Evolutionary conservation across 345 rosid genomes (phyloP), one percentile per base, ranked within the genome.

Genomic region (Citrus mangshanensis): DNA sequence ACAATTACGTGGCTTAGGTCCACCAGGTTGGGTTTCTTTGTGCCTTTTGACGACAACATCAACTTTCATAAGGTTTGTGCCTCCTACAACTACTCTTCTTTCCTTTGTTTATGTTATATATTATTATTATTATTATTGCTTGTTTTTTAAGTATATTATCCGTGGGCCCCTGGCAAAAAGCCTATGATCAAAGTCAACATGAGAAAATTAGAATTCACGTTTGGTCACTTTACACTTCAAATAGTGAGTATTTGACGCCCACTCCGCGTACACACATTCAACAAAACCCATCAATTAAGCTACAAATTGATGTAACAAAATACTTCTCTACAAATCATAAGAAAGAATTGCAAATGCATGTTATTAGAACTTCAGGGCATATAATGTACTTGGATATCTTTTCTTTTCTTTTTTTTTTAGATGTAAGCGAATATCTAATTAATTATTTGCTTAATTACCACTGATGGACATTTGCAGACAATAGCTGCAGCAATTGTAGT

Each of bases 31-130:
- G 90, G 95, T 68, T 84, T 70, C 87, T 78, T 88, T 51, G 87
- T 96, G 73, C 99, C 99, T 59, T 96, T 96, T 70, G 99, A 96
- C 83, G 98, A 96, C 87, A 96, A 96, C 79, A 94, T 94, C 92
- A 96, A 94, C 88, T 94, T 96, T 73, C 99, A 96, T 89, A 94
- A 96, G 98, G 99, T 96, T 73, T 65, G 37, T 30, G 4, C 24
- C 19, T 25, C 24, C 30, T 13, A 1, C 40, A 1, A 27, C 49
- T 35, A 6, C 28, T 64, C 54, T 7, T 25, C 24, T 7, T n/a
- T 40, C 5, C 5, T 56, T 66, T 19, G 54, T 58, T 63, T 46
- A 0, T 46, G 14, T 46, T 3, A 42, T 12, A 42, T 42, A 68
- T 55, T 34, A 76, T 46, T 74, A 34, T n/a, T 34, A 76, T 46